Evolutionary conservation across 768 basidiomycete species (phyloP).

Genomic region (Leucogyrophana mollusca): DNA sequence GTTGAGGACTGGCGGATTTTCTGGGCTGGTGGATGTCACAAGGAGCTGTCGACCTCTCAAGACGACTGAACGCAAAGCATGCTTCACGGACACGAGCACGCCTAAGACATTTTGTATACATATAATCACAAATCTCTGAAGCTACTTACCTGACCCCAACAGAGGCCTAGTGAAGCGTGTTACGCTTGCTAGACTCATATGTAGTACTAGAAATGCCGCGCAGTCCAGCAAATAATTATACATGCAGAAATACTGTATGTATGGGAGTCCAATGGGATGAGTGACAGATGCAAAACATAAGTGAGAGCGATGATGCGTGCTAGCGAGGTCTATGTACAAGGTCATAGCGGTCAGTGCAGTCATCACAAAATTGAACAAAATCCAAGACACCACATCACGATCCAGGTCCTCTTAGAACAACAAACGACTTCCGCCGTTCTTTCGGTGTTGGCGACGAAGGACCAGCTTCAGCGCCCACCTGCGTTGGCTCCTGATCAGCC

Average conservation of each 20-base stretch:
- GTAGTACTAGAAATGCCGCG: constrained; percentile 1
- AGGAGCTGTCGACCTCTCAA: constrained; percentile 11
- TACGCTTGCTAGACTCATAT: too few relatives aligned
- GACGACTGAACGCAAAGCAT: constrained; percentile 1
- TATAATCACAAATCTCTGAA: constrained; percentile 3
- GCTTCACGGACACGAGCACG: background rate
- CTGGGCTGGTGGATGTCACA: constrained; percentile 69
- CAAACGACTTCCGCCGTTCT: constrained; percentile 21
- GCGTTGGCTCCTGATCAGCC: constrained; percentile 31
- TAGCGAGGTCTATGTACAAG: constrained; percentile 9
- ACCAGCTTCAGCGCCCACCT: constrained; percentile 28
- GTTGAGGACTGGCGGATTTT: constrained; percentile 76
- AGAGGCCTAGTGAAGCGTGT: too few relatives aligned
- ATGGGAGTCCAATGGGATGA: constrained; percentile 17
- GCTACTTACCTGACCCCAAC: too few relatives aligned
- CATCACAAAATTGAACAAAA: background rate
- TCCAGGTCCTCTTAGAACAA: constrained; percentile 24
- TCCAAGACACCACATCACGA: constrained; percentile 16
- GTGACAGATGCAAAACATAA: constrained; percentile 17
- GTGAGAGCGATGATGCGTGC: constrained; percentile 5
- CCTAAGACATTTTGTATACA: background rate
- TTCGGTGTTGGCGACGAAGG: constrained; percentile 17
- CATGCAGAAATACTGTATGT: constrained; percentile 20
- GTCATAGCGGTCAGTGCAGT: constrained; percentile 2
- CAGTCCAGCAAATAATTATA: constrained; percentile 26